Conservation (phyloP, 345 rosid species). For the Noccaea bulbosa region DNA sequence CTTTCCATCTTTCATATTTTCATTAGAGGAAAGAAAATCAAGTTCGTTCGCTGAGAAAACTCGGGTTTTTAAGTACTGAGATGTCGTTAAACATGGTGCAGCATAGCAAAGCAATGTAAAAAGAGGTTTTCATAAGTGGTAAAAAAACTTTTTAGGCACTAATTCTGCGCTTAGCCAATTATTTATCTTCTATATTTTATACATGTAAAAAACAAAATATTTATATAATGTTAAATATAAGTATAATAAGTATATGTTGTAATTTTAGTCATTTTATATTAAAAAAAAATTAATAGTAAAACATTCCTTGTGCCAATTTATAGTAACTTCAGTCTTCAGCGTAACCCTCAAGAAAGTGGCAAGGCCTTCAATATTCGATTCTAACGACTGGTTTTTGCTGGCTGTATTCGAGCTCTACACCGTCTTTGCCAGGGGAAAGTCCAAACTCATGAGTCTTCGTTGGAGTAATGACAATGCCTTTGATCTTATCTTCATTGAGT, state of each 20-base stretch:
- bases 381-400: neutral
- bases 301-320: neutral
- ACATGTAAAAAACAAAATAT: neutral
- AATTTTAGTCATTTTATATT: neutral
- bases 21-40: neutral
- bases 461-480: conserved; percentile 24
- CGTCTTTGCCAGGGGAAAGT: conserved; percentile 8
- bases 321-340: neutral
- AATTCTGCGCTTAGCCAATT: neutral
- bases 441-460: conserved; percentile 22
- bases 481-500: conserved; percentile 13
- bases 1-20: too few relatives aligned
- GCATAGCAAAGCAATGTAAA: neutral
- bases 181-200: neutral
- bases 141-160: neutral
- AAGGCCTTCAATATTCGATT: conserved; percentile 17
- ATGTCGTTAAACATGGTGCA: neutral
- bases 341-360: conserved; percentile 10
- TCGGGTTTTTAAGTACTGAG: neutral
- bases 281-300: too few relatives aligned
- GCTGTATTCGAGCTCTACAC: conserved; percentile 10
- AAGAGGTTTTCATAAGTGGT: neutral
- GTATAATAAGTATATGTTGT: neutral
- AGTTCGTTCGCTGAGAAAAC: too few relatives aligned
- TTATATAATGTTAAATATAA: neutral